Base-by-base conservation (phyloP, 225 moss, liverwort and hornwort species). In the Physcomitrium patens region DNA sequence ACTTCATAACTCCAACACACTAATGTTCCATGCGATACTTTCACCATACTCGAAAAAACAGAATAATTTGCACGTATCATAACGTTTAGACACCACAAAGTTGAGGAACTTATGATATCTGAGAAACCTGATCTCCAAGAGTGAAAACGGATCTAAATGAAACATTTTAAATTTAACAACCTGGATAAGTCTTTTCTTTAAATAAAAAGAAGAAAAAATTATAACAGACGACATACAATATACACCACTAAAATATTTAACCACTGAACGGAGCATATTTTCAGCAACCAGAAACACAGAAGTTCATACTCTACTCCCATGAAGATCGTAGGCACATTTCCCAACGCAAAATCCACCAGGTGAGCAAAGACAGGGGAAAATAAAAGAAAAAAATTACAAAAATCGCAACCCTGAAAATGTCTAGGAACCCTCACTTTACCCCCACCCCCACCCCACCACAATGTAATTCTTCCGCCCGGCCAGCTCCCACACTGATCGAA, bases 71-170 rank as follows among this genome's bases (percentile, higher is more conserved):
- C 23, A 23, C 47, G 48, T 44, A 19, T 51, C 17, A 7, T 45
- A 55, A 37, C 19, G 19, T 52, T 66, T 20, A 37, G 14, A 46
- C 8, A 9, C 31, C 10, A 49, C 20, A n/a, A 46, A 42, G 22
- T 5, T 26, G 20, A 63, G 20, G 18, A 65, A 74, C 47, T 53
- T 53, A 10, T 3, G 13, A 7, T n/a, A 44, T 48, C 8, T 57
- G 47, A 50, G 52, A 8, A 9, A 37, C 59, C 69, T 69, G 28
- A 74, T 63, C 73, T 58, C 44, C 19, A 51, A 59, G 58, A 41
- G 6, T 44, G 17, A 63, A 63, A 64, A 1, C 5, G 31, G 2
- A 37, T 37, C 31, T 37, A 37, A 37, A 37, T 37, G 31, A 37
- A 37, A 37, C 31, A 37, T 37, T 4, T 37, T 7, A 37, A 24